Percentiles rank a stretch among this genome's conserved stretches.
Conservation (phyloP, 1,284 basidiomycete species). For the Irpex rosettiformis region DNA sequence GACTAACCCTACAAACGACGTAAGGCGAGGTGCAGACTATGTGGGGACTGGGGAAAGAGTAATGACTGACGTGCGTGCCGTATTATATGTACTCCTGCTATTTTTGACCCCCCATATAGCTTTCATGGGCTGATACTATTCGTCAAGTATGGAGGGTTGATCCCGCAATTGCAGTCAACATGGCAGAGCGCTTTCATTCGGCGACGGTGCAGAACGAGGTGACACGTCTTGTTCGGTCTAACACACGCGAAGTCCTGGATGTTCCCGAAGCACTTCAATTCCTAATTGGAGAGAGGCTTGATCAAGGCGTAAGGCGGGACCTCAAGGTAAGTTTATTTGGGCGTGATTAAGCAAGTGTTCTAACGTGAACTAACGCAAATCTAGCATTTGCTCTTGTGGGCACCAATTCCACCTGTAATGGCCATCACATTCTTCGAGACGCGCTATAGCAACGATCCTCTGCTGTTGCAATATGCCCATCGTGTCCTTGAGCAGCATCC, state of each 20-base stretch:
- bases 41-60: slow-evolving; percentile 53
- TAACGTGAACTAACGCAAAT: too few relatives aligned
- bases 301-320: slow-evolving; percentile 55
- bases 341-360: too few relatives aligned
- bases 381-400: slow-evolving; percentile 86
- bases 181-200: slow-evolving; percentile 85
- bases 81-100: background rate
- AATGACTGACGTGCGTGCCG: slow-evolving; percentile 51
- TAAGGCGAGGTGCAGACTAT: slow-evolving; percentile 63
- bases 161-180: slow-evolving; percentile 79
- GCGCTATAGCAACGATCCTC: slow-evolving; percentile 78
- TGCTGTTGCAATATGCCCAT: slow-evolving; percentile 95
- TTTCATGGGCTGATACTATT: slow-evolving; percentile 65
- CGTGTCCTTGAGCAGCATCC: slow-evolving; percentile 94
- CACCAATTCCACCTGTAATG: slow-evolving; percentile 83
- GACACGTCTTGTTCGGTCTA: slow-evolving; percentile 68
- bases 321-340: slow-evolving; percentile 55
- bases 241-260: slow-evolving; percentile 70
- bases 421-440: slow-evolving; percentile 88
- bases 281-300: slow-evolving; percentile 74
- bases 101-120: slow-evolving; percentile 36
- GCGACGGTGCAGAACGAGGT: slow-evolving; percentile 67
- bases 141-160: slow-evolving; percentile 83
- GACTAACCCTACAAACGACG: slow-evolving; percentile 84
- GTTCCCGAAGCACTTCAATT: slow-evolving; percentile 79